Base-by-base conservation (phyloP, 371 early-diverging fungal genomes). In the Lichtheimia hyalospora region DNA sequence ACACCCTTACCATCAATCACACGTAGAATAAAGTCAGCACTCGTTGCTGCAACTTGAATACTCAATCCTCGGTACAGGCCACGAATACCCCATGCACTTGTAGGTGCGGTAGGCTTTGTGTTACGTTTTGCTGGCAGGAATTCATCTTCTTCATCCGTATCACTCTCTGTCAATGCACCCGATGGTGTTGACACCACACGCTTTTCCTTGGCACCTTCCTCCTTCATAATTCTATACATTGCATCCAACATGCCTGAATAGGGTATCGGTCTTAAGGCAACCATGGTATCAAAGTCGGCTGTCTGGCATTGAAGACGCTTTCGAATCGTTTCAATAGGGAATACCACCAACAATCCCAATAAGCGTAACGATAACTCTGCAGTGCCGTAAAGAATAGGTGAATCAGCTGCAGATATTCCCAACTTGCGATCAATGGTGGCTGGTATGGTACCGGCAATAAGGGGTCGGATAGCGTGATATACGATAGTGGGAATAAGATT, bases 311-410 rank as follows among this genome's bases (percentile, higher is more conserved):
- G 91, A 48, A 98, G 73, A 14, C 98, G 82, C 50, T 89, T 84
- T 25, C 95, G 87, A 49, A 93, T 84, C 3, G 96, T 97, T 41
- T 96, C 96, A 8, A 98, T 60, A 0, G 98, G 98, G 51, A 95
- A 63, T 50, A 87, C 84, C n/a, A 96, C 83, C 40, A 86, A 57
- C 24, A 93, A 71, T 41, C 95, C 89, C 7, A 94, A 39, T 0
- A 86, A 82, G 23, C 82, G 84, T n/a, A 91, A 63, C 0, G 73
- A 78, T 3, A 95, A 67, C 66, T 92, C 91, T 5, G 83, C 83
- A 39, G 89, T 56, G 10, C 85, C 80, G 50, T 85, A 88, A 34
- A 84, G 52, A 50, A 90, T 71, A 1, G 94, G 93, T 0, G 85
- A 84, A 49, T 88, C 84, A 2, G 68, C 74, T 3, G 85, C 73